Evolutionary conservation across 768 basidiomycete species (phyloP).

Genomic region (Pisolithus orientalis): DNA sequence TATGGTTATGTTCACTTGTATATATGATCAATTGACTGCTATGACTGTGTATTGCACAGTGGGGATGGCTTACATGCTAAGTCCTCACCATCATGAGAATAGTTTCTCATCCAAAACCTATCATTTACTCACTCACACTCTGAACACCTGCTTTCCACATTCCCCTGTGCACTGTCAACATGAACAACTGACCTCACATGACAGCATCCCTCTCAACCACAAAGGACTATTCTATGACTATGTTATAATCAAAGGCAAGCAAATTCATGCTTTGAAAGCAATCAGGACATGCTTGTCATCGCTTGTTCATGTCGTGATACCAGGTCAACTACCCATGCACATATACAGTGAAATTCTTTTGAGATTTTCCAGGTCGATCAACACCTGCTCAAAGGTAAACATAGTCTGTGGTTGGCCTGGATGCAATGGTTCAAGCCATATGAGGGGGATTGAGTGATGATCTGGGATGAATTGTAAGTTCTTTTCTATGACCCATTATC

Average conservation of each 20-base stretch:
- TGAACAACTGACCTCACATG: neutral
- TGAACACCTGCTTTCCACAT: neutral
- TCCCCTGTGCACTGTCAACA: neutral
- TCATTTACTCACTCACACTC: neutral
- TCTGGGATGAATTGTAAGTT: neutral
- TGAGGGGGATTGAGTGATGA: neutral
- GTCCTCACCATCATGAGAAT: neutral
- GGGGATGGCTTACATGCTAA: neutral
- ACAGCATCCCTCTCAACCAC: neutral
- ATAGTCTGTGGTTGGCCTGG: neutral
- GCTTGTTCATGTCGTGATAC: neutral
- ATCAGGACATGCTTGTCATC: neutral
- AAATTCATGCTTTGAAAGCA: neutral
- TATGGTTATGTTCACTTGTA: neutral
- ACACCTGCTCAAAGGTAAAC: too few relatives aligned
- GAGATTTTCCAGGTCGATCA: too few relatives aligned
- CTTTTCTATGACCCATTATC: neutral
- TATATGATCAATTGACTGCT: neutral
- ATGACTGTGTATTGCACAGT: neutral
- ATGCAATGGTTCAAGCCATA: constrained; percentile 3
- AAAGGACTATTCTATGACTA: neutral
- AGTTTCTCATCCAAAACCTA: neutral
- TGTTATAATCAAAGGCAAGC: neutral
- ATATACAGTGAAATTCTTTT: too few relatives aligned
- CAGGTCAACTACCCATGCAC: too few relatives aligned